phyloP scores from a whole-genome alignment of 257 asterid genomes.

The Pogostemon cablin region DNA sequence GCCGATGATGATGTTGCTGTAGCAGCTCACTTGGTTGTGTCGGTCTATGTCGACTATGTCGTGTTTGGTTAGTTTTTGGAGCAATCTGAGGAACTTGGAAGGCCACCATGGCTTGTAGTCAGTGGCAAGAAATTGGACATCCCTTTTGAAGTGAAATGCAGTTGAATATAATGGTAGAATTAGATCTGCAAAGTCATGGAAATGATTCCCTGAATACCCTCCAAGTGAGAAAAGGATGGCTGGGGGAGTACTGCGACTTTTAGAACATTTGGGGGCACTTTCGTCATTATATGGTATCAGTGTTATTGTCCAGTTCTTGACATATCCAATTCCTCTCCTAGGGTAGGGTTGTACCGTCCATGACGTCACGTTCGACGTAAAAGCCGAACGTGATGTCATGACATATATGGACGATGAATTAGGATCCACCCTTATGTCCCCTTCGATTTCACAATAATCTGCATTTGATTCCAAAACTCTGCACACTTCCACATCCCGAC shows the following conservation, averaged over 20 bases:
- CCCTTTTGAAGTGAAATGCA: slow-evolving; percentile 40
- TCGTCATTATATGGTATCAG: not conserved
- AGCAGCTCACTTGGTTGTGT: slow-evolving; percentile 52
- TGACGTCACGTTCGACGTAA: not conserved
- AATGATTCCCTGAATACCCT: slow-evolving; percentile 68
- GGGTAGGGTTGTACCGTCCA: slow-evolving; percentile 40
- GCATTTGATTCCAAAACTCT: slow-evolving; percentile 34
- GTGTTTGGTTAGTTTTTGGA: slow-evolving; percentile 45
- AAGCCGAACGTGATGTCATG: not conserved
- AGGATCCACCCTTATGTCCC: slow-evolving; percentile 39
- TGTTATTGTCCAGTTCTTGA: slow-evolving; percentile 62
- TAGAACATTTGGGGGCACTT: slow-evolving; percentile 47
- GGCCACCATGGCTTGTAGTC: slow-evolving; percentile 71
- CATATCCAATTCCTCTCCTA: slow-evolving; percentile 35
- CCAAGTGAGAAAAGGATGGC: slow-evolving; percentile 66
- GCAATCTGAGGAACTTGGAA: slow-evolving; percentile 40
- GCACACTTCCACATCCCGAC: slow-evolving; percentile 30
- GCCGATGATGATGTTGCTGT: slow-evolving; percentile 47
- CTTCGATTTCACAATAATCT: slow-evolving; percentile 45
- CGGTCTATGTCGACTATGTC: slow-evolving; percentile 49
- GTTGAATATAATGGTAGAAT: slow-evolving; percentile 61
- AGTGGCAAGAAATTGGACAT: slow-evolving; percentile 60
- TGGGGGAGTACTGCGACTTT: slow-evolving; percentile 41
- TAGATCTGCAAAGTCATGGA: slow-evolving; percentile 73
- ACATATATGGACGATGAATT: slow-evolving; percentile 29